Conservation (phyloP, 2,329 filamentous ascomycete species). For the Fusarium napiforme region DNA sequence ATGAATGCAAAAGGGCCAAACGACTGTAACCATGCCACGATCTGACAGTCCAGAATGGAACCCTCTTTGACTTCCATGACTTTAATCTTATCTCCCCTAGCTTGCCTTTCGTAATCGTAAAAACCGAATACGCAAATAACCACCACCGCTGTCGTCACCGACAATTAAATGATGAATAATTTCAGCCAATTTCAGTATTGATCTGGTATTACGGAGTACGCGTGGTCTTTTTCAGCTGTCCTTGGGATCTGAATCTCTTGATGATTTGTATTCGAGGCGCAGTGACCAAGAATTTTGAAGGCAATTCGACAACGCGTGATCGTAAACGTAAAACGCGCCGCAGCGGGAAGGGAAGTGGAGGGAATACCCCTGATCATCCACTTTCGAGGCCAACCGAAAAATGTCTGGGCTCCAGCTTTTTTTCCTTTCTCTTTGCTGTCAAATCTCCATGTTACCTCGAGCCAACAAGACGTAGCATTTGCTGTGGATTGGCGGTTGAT, state of each 20-base stretch:
- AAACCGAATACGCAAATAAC: slow-evolving; percentile 32
- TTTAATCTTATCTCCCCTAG: background rate
- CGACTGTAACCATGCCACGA: background rate
- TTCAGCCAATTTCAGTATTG: slow-evolving; percentile 9
- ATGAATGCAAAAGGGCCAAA: background rate
- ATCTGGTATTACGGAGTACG: background rate
- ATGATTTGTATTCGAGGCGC: background rate
- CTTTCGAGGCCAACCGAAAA: slow-evolving; percentile 29
- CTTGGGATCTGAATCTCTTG: slow-evolving; percentile 6
- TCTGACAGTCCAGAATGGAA: background rate
- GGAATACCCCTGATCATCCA: slow-evolving; percentile 30
- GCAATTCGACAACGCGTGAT: background rate
- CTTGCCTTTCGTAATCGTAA: slow-evolving; percentile 31
- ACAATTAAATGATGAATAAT: background rate
- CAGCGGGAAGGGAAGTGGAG: slow-evolving; percentile 26
- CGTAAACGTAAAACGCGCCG: slow-evolving; percentile 24
- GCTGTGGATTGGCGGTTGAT: slow-evolving; percentile 1
- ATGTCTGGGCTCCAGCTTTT: background rate
- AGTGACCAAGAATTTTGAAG: background rate
- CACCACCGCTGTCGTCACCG: background rate
- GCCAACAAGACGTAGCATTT: background rate
- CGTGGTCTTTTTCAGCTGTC: slow-evolving; percentile 4
- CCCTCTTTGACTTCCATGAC: background rate
- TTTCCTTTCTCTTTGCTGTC: background rate
- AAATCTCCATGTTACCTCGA: slow-evolving; percentile 21